These are phyloP conservation scores for Hapsidospora chrysogenum DNA, from an alignment of 495 filamentous ascomycete species.

Conservation along the genomic window DNA sequence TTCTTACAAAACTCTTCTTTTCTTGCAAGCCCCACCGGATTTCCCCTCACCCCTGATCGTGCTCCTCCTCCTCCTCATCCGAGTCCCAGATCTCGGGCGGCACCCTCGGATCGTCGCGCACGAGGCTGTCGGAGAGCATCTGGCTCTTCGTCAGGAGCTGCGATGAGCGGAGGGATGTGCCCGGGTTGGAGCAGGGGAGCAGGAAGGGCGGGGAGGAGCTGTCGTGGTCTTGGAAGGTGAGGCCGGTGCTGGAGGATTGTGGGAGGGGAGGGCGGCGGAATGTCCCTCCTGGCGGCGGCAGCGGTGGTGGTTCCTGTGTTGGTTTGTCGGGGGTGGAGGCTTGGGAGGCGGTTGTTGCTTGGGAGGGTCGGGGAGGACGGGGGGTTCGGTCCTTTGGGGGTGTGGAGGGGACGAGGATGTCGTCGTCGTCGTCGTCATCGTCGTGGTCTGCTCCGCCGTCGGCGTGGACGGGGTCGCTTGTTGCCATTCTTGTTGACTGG, in stretches of 20 bases:
- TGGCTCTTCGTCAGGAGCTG: conserved; percentile 28
- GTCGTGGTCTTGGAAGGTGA: conserved; percentile 2
- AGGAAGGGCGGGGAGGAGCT: conserved; percentile 2
- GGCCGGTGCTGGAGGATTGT: conserved; percentile 1
- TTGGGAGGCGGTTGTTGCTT: conserved; percentile 26
- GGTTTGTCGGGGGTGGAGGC: conserved; percentile 10
- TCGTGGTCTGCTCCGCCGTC: no score
- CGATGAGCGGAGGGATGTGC: conserved; percentile 15
- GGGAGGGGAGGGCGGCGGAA: background rate
- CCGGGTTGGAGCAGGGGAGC: no score
- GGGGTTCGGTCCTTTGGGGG: background rate
- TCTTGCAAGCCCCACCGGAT: no score
- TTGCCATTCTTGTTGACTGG: conserved; percentile 9
- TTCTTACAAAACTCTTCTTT: no score
- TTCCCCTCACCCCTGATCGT: no score
- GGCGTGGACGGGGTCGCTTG: no score
- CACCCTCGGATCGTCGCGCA: conserved; percentile 26
- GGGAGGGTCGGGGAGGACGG: conserved; percentile 14
- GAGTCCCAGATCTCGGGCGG: conserved; percentile 28
- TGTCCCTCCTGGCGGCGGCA: background rate
- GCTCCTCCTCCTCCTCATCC: conserved; percentile 20
- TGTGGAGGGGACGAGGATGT: conserved; percentile 11
- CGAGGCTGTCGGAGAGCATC: conserved; percentile 35
- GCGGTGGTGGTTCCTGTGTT: background rate
- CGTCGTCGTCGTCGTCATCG: background rate